Evolutionary conservation across 176 grass and related monocot species (phyloP).

Genomic region (Tuctoria greenei): DNA sequence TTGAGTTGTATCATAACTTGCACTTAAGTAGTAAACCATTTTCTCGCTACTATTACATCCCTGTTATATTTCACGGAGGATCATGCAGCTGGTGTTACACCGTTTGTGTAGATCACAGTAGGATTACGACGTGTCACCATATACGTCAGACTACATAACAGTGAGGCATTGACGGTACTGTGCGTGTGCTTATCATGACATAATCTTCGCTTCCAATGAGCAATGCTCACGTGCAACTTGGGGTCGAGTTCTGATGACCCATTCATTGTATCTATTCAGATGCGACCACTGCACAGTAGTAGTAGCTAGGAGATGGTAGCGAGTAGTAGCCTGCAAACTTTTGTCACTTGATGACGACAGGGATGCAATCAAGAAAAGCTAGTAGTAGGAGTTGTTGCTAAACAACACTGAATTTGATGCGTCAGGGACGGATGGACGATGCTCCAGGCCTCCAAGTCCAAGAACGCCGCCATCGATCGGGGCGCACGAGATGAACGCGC

Average conservation of each 20-base stretch:
- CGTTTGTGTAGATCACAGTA: background rate
- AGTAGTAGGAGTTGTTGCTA: no score
- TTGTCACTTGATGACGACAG: background rate
- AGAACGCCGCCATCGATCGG: background rate
- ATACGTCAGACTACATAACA: background rate
- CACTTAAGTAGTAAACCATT: no score
- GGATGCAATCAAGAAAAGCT: background rate
- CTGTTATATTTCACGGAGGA: no score
- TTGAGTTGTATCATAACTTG: no score
- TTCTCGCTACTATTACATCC: no score
- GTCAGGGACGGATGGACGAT: background rate
- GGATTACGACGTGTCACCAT: background rate
- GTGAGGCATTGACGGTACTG: background rate
- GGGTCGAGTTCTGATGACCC: background rate
- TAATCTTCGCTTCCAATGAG: background rate
- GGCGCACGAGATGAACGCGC: background rate
- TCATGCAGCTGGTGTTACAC: no score
- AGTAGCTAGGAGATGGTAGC: background rate
- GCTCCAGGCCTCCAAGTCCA: background rate
- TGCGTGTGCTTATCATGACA: background rate
- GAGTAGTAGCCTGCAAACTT: background rate
- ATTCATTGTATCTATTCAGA: background rate
- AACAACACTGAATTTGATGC: conserved; percentile 10
- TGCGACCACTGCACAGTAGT: no score
- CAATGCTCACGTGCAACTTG: conserved; percentile 10